Conservation (phyloP, 1,284 basidiomycete species). For the Fistulinella staudtii region DNA sequence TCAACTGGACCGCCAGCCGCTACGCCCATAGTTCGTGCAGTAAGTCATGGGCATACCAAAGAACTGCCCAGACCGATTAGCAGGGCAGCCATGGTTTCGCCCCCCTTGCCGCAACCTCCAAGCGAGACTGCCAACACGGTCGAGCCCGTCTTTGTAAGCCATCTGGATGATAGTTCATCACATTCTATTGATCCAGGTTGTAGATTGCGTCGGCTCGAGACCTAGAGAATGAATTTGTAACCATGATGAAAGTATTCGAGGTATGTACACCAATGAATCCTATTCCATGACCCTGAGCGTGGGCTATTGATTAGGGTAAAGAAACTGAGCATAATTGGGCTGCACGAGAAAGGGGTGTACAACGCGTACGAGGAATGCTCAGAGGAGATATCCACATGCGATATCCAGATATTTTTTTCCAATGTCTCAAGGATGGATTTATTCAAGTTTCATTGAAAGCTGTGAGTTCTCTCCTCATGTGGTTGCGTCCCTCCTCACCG, state of each 20-base stretch:
- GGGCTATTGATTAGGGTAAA: constrained; percentile 59
- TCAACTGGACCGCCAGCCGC: constrained; percentile 24
- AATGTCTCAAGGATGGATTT: constrained; percentile 71
- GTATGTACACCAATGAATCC: constrained; percentile 36
- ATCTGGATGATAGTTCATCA: background rate
- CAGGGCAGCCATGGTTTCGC: constrained; percentile 46
- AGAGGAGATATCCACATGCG: constrained; percentile 76
- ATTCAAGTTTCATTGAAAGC: constrained; percentile 85
- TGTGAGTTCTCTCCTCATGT: constrained; percentile 43
- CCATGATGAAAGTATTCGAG: constrained; percentile 80
- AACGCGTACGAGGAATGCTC: constrained; percentile 88
- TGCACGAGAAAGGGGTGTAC: constrained; percentile 74
- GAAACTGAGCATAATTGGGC: constrained; percentile 98
- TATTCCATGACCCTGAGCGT: constrained; percentile 5
- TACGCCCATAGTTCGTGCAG: constrained; percentile 41
- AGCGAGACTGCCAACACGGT: constrained; percentile 44
- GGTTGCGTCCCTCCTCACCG: constrained; percentile 2
- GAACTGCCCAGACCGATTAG: constrained; percentile 54
- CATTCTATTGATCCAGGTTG: constrained; percentile 5
- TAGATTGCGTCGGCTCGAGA: constrained; percentile 85
- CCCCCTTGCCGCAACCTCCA: constrained; percentile 39
- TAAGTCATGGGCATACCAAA: constrained; percentile 46
- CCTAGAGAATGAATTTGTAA: constrained; percentile 78
- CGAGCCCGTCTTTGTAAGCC: constrained; percentile 67
- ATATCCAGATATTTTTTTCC: constrained; percentile 72